phyloP scores from a whole-genome alignment of 495 filamentous ascomycete genomes.

The Trichocladium antarcticum region DNA sequence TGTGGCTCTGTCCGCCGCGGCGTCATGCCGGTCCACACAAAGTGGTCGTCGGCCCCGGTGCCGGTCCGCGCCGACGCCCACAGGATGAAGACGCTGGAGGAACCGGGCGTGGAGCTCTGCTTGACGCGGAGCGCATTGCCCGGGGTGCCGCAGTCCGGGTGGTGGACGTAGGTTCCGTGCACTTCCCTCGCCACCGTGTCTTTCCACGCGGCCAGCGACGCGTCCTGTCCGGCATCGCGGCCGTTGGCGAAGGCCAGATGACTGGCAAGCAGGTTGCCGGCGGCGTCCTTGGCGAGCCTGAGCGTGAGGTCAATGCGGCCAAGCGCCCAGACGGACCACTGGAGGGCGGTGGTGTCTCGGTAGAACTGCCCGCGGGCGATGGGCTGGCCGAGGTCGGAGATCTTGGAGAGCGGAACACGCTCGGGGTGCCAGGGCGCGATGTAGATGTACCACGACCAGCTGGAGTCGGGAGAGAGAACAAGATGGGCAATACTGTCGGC shows the following conservation, averaged over 20 bases:
- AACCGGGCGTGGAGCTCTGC: constrained; percentile 8
- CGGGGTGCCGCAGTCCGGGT: constrained; percentile 58
- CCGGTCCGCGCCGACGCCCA: constrained; percentile 47
- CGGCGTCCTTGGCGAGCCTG: not conserved
- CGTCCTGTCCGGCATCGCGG: not conserved
- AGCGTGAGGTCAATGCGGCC: constrained; percentile 32
- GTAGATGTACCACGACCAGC: constrained; percentile 26
- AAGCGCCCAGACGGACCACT: constrained; percentile 21
- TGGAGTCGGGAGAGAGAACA: constrained; percentile 15
- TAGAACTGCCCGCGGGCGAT: constrained; percentile 23
- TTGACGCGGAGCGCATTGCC: constrained; percentile 45
- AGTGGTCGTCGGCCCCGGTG: constrained; percentile 42
- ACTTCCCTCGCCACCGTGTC: constrained; percentile 30
- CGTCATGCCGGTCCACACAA: constrained; percentile 52
- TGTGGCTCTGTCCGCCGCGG: constrained; percentile 42
- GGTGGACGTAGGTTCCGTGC: constrained; percentile 44
- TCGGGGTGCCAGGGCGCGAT: constrained; percentile 11
- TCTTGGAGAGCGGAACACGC: not conserved
- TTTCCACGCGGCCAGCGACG: constrained; percentile 4
- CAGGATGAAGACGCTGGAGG: constrained; percentile 47
- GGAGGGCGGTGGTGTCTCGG: not conserved
- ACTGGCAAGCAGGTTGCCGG: not conserved
- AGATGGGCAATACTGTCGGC: constrained; percentile 25
- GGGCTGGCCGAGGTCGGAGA: constrained; percentile 40
- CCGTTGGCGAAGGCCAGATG: not conserved